These are phyloP conservation scores for Fusarium tuaranense DNA, from an alignment of 2,329 filamentous ascomycete species.

Conservation along the genomic window DNA sequence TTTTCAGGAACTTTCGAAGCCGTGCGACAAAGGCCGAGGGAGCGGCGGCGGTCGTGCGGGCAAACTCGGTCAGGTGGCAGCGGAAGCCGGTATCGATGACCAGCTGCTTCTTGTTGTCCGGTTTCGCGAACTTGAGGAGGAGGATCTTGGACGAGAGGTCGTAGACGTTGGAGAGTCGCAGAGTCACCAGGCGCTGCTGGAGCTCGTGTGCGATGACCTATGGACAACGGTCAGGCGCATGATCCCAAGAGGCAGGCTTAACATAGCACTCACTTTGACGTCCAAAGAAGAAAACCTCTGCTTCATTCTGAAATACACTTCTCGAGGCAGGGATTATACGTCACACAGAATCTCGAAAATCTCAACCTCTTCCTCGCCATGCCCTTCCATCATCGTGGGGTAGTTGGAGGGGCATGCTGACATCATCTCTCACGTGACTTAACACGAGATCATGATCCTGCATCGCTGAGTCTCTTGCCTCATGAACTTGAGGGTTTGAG, in stretches of 20 bases:
- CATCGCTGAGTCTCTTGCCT: background rate
- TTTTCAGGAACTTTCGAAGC: conserved; percentile 89
- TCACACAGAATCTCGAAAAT: conserved; percentile 26
- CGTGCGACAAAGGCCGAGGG: conserved; percentile 89
- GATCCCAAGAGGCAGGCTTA: background rate
- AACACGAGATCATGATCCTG: background rate
- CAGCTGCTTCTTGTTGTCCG: conserved; percentile 88
- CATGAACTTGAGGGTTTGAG: background rate
- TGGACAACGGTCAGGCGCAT: conserved; percentile 12
- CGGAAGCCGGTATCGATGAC: conserved; percentile 96
- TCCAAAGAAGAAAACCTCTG: conserved; percentile 84
- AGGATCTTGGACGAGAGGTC: conserved; percentile 96
- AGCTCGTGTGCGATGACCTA: conserved; percentile 97
- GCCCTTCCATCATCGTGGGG: conserved; percentile 24
- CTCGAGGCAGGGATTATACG: background rate
- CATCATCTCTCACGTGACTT: conserved; percentile 33
- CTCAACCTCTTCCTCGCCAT: conserved; percentile 21
- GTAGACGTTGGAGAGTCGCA: conserved; percentile 94
- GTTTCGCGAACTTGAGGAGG: conserved; percentile 93
- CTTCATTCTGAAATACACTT: conserved; percentile 69
- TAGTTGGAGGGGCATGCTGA: conserved; percentile 38
- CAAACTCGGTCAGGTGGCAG: conserved; percentile 92
- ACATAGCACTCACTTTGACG: conserved; percentile 67
- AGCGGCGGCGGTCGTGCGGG: conserved; percentile 84
- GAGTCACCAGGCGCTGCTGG: conserved; percentile 76